These are phyloP conservation scores for Nemania abortiva DNA, from an alignment of 2,329 filamentous ascomycete species.

Conservation along the genomic window DNA sequence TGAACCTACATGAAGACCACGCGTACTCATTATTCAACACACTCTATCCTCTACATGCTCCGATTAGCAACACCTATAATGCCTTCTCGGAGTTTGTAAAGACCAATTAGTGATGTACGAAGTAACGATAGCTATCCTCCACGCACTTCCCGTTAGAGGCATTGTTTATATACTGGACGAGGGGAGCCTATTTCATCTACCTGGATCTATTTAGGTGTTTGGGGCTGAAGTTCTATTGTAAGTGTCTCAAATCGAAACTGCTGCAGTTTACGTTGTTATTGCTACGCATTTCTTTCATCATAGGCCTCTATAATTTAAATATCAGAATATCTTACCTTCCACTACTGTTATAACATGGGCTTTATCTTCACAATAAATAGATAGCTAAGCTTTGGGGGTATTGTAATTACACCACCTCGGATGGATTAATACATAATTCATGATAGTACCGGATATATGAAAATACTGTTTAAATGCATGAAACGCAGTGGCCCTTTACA, in stretches of 20 bases:
- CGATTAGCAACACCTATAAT: slow-evolving; percentile 3
- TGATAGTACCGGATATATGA: slow-evolving; percentile 14
- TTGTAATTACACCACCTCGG: too few relatives aligned
- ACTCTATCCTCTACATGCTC: slow-evolving; percentile 26
- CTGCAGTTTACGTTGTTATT: background rate
- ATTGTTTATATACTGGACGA: too few relatives aligned
- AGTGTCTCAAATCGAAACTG: background rate
- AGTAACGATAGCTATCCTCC: background rate
- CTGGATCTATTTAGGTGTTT: too few relatives aligned
- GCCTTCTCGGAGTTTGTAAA: background rate
- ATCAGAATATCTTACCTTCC: background rate
- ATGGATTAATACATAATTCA: background rate
- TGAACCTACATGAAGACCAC: slow-evolving; percentile 30
- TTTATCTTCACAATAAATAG: background rate
- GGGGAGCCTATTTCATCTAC: too few relatives aligned
- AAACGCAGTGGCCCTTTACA: background rate
- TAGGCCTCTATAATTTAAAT: too few relatives aligned
- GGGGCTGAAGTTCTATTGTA: too few relatives aligned
- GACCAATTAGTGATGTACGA: background rate
- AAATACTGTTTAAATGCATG: slow-evolving; percentile 17
- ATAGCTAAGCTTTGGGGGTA: background rate
- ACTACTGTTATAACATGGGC: background rate
- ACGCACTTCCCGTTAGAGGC: background rate
- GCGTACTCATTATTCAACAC: slow-evolving; percentile 37
- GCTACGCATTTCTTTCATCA: too few relatives aligned